A percentile compares a stretch with the other conserved stretches of the same genome.
Evolutionary conservation across 768 basidiomycete species (phyloP).

Genomic region (Crassisporium funariophilum): DNA sequence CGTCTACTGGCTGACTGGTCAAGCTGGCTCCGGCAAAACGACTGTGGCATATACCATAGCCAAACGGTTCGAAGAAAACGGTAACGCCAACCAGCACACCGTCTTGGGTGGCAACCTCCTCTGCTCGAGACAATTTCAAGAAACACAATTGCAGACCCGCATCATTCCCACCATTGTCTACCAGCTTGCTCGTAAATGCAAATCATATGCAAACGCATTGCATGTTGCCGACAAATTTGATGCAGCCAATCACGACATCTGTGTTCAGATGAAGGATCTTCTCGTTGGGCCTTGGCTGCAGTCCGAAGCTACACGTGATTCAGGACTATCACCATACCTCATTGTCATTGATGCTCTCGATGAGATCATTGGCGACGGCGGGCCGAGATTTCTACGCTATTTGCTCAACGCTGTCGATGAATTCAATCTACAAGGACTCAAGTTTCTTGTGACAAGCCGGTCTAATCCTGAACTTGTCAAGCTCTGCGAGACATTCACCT

Average conservation of each 20-base stretch:
- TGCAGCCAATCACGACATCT: neutral
- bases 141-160: neutral
- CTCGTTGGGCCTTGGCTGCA: conserved; percentile 22
- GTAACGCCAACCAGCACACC: no score
- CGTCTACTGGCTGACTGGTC: conserved; percentile 13
- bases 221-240: neutral
- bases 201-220: neutral
- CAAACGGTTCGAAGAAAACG: neutral
- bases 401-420: conserved; percentile 14
- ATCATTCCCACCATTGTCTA: conserved; percentile 1
- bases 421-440: conserved; percentile 13
- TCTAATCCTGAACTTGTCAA: conserved; percentile 18
- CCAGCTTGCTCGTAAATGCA: neutral
- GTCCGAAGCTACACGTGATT: neutral
- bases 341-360: conserved; percentile 28
- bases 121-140: conserved; percentile 4
- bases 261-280: conserved; percentile 16
- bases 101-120: neutral
- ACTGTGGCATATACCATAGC: conserved; percentile 13
- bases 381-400: conserved; percentile 12
- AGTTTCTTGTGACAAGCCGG: conserved; percentile 28
- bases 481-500: conserved; percentile 10
- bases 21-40: conserved; percentile 13
- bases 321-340: conserved; percentile 10
- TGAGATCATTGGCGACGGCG: conserved; percentile 16